phyloP scores from a whole-genome alignment of 345 rosid species.

The Cardamine resedifolia region DNA sequence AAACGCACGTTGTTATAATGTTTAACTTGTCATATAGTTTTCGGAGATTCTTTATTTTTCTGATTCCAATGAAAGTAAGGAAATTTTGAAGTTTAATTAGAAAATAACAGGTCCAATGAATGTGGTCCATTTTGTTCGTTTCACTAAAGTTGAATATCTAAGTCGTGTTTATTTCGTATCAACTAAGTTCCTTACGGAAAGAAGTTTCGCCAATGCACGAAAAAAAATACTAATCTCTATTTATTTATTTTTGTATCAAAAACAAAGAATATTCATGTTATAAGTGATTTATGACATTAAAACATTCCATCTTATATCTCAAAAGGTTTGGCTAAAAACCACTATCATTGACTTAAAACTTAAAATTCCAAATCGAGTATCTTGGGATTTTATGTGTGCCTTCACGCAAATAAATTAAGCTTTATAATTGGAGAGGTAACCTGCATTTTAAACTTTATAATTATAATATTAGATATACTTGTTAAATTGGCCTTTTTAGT shows the following conservation, averaged over 20 bases:
- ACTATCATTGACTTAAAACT: conserved; percentile 25
- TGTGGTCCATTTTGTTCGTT: background rate
- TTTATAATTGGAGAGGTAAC: conserved; percentile 8
- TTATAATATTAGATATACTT: background rate
- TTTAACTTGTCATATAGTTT: background rate
- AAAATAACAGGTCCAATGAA: conserved; percentile 41
- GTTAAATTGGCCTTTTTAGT: background rate
- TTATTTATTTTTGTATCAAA: conserved; percentile 17
- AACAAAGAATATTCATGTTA: background rate
- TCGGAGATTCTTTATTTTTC: conserved; percentile 7
- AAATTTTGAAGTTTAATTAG: conserved; percentile 17
- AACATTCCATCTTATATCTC: conserved; percentile 18
- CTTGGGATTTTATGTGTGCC: conserved; percentile 22
- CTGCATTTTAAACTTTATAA: background rate
- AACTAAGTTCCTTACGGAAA: conserved; percentile 18
- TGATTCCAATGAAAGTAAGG: conserved; percentile 4
- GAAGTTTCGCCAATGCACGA: conserved; percentile 32
- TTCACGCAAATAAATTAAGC: conserved; percentile 31
- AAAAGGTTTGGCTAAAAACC: conserved; percentile 30
- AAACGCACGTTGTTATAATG: conserved; percentile 3
- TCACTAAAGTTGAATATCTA: conserved; percentile 23
- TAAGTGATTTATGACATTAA: conserved; percentile 20
- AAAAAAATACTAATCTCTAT: conserved; percentile 4
- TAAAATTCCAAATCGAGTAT: conserved; percentile 12
- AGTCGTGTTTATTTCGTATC: conserved; percentile 38